These are phyloP conservation scores for Xylariaceae sp. DNA, from an alignment of 2,329 filamentous ascomycete genomes.

Conservation along the genomic window DNA sequence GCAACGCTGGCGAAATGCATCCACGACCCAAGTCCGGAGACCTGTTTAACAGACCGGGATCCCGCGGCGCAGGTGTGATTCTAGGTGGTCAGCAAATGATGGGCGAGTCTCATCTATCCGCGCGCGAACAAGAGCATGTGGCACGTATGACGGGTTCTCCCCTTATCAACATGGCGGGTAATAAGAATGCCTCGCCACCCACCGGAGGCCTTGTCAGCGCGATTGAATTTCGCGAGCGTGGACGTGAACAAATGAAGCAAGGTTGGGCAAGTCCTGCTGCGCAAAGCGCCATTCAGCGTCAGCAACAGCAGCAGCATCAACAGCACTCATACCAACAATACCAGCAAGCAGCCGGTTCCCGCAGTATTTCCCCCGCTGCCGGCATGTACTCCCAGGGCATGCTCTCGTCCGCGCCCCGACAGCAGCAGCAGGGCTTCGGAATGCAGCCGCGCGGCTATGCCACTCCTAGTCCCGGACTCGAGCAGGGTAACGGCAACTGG, in stretches of 20 bases:
- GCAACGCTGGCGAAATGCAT: conserved; percentile 36
- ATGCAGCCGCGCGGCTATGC: conserved; percentile 23
- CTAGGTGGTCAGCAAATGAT: conserved; percentile 39
- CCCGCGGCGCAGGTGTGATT: conserved; percentile 49
- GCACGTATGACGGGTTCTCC: conserved; percentile 74
- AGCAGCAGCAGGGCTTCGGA: conserved; percentile 29
- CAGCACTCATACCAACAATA: conserved; percentile 33
- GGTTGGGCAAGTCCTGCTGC: conserved; percentile 65
- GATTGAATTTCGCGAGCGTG: conserved; percentile 73
- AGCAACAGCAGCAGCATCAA: conserved; percentile 42
- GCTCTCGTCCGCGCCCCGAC: conserved; percentile 15
- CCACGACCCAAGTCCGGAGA: conserved; percentile 46
- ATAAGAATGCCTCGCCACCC: conserved; percentile 44
- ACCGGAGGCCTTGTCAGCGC: conserved; percentile 67
- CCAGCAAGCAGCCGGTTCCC: conserved; percentile 27
- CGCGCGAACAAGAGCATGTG: conserved; percentile 84
- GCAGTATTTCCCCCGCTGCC: conserved; percentile 26
- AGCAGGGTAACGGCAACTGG: conserved; percentile 35
- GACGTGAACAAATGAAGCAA: conserved; percentile 65
- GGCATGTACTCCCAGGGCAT: conserved; percentile 32
- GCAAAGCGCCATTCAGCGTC: conserved; percentile 67
- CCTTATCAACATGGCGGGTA: conserved; percentile 61
- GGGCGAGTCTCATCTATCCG: conserved; percentile 63
- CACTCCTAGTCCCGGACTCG: conserved; percentile 29
- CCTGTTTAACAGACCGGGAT: conserved; percentile 43